Evolutionary conservation across 1,284 basidiomycete species (phyloP).

Genomic region (Boletus semigastroideus): DNA sequence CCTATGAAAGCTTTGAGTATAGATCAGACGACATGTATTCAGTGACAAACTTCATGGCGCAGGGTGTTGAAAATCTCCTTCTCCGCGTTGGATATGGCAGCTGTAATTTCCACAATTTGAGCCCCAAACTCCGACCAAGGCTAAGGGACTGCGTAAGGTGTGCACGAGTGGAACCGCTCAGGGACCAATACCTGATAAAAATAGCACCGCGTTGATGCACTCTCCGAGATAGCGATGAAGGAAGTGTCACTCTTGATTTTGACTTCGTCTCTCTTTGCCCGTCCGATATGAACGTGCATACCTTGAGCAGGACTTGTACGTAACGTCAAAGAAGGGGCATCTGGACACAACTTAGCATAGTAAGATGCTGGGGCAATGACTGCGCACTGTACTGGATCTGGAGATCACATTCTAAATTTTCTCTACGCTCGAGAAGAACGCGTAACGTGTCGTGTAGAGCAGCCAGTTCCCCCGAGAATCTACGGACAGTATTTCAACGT

Average conservation of each 20-base stretch:
- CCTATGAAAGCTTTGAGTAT: slow-evolving; percentile 41
- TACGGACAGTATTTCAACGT: slow-evolving; percentile 31
- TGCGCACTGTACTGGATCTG: slow-evolving; percentile 55
- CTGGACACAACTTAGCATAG: slow-evolving; percentile 38
- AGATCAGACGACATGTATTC: background rate
- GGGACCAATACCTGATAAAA: slow-evolving; percentile 59
- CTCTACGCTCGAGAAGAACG: slow-evolving; percentile 45
- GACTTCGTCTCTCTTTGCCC: slow-evolving; percentile 56
- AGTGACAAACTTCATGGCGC: slow-evolving; percentile 56
- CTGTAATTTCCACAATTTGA: slow-evolving; percentile 58
- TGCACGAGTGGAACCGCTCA: background rate
- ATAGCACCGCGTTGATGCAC: slow-evolving; percentile 64
- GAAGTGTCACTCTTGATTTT: slow-evolving; percentile 46
- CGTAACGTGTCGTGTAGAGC: slow-evolving; percentile 53
- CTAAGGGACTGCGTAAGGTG: slow-evolving; percentile 40
- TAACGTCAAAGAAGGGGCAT: slow-evolving; percentile 68
- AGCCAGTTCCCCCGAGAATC: slow-evolving; percentile 65
- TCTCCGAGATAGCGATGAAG: slow-evolving; percentile 63
- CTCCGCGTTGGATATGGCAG: slow-evolving; percentile 59
- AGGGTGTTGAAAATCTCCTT: slow-evolving; percentile 69
- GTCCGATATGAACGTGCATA: slow-evolving; percentile 70
- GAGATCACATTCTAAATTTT: slow-evolving; percentile 54
- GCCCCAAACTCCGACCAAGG: slow-evolving; percentile 76
- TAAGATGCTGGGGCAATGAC: background rate
- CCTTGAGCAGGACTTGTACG: slow-evolving; percentile 67